Evolutionary conservation across 371 early-diverging fungal species (phyloP).

Genomic region (Syncephalastrum sp.): DNA sequence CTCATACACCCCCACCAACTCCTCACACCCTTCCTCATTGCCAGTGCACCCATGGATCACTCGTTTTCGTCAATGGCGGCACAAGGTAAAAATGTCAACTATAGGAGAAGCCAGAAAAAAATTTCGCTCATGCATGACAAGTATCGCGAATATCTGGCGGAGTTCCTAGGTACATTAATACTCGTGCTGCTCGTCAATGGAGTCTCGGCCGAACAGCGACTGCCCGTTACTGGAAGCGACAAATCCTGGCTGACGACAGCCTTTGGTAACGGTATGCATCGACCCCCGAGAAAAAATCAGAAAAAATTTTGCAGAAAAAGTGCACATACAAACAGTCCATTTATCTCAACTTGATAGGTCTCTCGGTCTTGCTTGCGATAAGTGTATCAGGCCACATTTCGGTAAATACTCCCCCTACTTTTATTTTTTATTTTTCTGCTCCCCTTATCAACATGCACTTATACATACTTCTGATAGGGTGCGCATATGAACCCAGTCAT

Average conservation of each 20-base stretch:
- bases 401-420: conserved; percentile 35
- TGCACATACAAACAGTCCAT: neutral
- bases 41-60: too few relatives aligned
- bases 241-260: conserved; percentile 42
- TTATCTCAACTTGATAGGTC: conserved; percentile 18
- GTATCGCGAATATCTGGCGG: conserved; percentile 73
- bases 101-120: too few relatives aligned
- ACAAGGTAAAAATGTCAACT: too few relatives aligned
- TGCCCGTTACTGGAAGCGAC: conserved; percentile 14
- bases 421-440: conserved; percentile 2
- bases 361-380: conserved; percentile 47
- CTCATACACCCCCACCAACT: too few relatives aligned
- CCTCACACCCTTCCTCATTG: too few relatives aligned
- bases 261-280: conserved; percentile 33
- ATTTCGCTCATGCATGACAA: conserved; percentile 3
- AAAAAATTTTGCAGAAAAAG: conserved; percentile 4
- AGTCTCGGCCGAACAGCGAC: conserved; percentile 55
- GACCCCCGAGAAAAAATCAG: neutral
- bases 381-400: conserved; percentile 75
- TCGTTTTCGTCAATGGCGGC: too few relatives aligned
- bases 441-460: neutral
- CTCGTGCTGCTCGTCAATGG: conserved; percentile 71
- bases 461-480: conserved; percentile 44
- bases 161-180: conserved; percentile 79
- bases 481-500: conserved; percentile 84